Percentiles rank a stretch among this genome's conserved stretches.
phyloP scores from a whole-genome alignment of 2,329 filamentous ascomycete species.

The Penicillium sp. region DNA sequence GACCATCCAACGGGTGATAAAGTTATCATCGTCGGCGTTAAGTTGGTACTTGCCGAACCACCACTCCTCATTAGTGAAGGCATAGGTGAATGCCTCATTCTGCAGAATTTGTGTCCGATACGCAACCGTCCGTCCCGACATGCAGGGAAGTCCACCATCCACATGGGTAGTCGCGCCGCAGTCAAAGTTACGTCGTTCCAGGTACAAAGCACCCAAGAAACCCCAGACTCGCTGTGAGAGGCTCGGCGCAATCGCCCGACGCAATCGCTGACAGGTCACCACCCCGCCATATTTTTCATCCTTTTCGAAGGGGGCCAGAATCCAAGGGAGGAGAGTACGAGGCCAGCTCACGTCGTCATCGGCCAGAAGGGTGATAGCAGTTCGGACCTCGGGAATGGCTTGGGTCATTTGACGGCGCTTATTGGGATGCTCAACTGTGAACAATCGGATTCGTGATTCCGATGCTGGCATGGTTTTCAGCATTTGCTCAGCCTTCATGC shows the following conservation, averaged over 20 bases:
- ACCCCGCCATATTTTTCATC: conserved; percentile 75
- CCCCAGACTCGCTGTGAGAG: conserved; percentile 69
- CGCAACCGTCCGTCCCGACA: conserved; percentile 89
- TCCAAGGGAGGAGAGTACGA: conserved; percentile 79
- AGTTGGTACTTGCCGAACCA: conserved; percentile 73
- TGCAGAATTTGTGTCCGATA: conserved; percentile 87
- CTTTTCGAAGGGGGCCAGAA: conserved; percentile 88
- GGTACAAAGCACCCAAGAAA: conserved; percentile 87
- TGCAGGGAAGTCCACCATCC: conserved; percentile 92
- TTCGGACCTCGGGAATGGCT: conserved; percentile 80
- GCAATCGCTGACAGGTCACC: conserved; percentile 84
- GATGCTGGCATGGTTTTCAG: conserved; percentile 53
- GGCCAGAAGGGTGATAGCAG: conserved; percentile 83
- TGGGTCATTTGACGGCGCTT: conserved; percentile 92
- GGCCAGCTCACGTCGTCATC: conserved; percentile 97
- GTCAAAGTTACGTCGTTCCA: conserved; percentile 93
- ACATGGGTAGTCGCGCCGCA: conserved; percentile 94
- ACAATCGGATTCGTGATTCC: conserved; percentile 67
- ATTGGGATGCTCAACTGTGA: conserved; percentile 82
- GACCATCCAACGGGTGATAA: conserved; percentile 94
- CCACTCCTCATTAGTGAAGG: conserved; percentile 91
- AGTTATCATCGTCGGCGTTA: conserved; percentile 97
- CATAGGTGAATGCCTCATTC: conserved; percentile 79
- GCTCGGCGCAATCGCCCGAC: conserved; percentile 62
- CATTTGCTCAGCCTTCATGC: conserved; percentile 65